Evolutionary conservation across 73 alveolate species (phyloP).

Genomic region (Tetrahymena borealis): DNA sequence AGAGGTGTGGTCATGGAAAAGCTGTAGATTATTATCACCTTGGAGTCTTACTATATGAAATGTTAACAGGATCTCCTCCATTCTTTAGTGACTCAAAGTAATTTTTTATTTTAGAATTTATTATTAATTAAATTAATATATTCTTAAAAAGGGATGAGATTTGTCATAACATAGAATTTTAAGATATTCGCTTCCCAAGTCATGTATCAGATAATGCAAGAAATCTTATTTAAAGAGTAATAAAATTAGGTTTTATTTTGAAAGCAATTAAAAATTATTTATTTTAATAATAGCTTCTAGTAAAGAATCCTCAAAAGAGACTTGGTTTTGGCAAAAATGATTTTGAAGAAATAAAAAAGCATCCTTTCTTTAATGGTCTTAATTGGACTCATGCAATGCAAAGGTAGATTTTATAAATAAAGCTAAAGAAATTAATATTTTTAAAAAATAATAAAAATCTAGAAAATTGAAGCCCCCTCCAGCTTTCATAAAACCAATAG

Average conservation of each 20-base stretch:
- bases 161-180: neutral
- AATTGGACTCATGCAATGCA: constrained; percentile 55
- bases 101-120: neutral
- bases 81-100: constrained; percentile 17
- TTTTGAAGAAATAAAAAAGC: constrained; percentile 80
- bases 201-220: constrained; percentile 8
- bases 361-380: constrained; percentile 66
- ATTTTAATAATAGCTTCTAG: neutral
- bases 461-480: constrained; percentile 35
- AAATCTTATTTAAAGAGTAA: neutral
- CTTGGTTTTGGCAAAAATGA: constrained; percentile 12
- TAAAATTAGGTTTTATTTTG: neutral
- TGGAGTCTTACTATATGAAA: constrained; percentile 84
- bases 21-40: constrained; percentile 93
- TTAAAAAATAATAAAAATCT: neutral
- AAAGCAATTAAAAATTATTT: neutral
- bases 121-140: neutral
- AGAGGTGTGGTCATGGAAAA: constrained; percentile 90
- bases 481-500: constrained; percentile 9
- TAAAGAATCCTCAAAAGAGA: neutral
- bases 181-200: constrained; percentile 4
- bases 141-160: neutral
- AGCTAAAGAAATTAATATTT: neutral
- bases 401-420: neutral
- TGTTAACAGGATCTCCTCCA: constrained; percentile 91